phyloP scores from a whole-genome alignment of 1,284 basidiomycete species.

The Microbotryum saponariae region DNA sequence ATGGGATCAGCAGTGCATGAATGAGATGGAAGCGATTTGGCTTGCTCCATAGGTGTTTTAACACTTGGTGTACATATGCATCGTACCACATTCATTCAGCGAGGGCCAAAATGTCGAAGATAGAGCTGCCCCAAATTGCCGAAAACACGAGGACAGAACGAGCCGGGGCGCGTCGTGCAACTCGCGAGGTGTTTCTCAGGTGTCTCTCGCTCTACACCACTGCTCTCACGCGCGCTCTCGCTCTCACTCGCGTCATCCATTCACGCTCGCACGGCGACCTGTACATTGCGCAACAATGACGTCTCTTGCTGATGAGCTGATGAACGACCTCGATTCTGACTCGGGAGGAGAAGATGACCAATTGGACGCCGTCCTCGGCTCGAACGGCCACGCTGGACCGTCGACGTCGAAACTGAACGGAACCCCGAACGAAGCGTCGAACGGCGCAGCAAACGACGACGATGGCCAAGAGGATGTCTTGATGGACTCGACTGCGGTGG shows the following conservation, averaged over 20 bases:
- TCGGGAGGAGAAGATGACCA: slow-evolving; percentile 54
- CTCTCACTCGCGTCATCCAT: background rate
- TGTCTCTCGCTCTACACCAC: no score
- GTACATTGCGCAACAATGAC: slow-evolving; percentile 33
- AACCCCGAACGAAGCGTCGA: background rate
- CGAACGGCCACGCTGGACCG: slow-evolving; percentile 18
- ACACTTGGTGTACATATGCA: no score
- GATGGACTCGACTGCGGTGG: background rate
- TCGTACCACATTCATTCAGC: no score
- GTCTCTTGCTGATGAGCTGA: slow-evolving; percentile 69
- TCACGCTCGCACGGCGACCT: background rate
- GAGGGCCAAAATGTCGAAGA: no score
- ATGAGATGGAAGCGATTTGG: no score
- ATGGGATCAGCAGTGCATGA: background rate
- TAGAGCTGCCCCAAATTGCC: no score
- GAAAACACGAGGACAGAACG: no score
- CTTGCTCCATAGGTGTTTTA: no score
- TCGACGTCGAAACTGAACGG: slow-evolving; percentile 11
- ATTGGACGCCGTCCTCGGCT: slow-evolving; percentile 36
- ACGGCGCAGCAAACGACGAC: background rate
- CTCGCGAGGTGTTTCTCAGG: no score
- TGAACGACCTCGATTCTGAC: slow-evolving; percentile 67
- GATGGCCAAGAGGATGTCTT: slow-evolving; percentile 29
- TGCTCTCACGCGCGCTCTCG: background rate
- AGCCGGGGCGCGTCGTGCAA: no score